phyloP scores from a whole-genome alignment of 371 early-diverging fungal genomes.

The Syncephalis fuscata region DNA sequence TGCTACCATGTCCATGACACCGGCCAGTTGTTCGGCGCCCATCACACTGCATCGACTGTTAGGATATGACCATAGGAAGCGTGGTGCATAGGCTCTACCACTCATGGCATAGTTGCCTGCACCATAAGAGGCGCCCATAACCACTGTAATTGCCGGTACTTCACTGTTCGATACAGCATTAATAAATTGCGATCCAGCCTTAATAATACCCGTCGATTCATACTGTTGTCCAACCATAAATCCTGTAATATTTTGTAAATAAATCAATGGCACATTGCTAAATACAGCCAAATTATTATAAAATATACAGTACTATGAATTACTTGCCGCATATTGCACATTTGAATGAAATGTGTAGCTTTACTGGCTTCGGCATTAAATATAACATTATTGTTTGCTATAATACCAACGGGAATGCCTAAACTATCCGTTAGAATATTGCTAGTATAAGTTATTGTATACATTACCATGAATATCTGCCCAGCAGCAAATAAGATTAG shows the following conservation, averaged over 20 bases:
- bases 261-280: slow-evolving; percentile 44
- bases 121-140: slow-evolving; percentile 62
- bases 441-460: no score
- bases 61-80: slow-evolving; percentile 62
- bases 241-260: slow-evolving; percentile 59
- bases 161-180: slow-evolving; percentile 55
- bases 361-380: slow-evolving; percentile 58
- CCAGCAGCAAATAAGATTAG: slow-evolving; percentile 46
- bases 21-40: slow-evolving; percentile 57
- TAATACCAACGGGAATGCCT: slow-evolving; percentile 50
- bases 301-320: neutral
- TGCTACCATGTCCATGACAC: slow-evolving; percentile 54
- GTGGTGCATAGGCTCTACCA: slow-evolving; percentile 53
- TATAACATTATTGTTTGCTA: slow-evolving; percentile 56
- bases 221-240: slow-evolving; percentile 66
- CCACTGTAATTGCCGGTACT: slow-evolving; percentile 56
- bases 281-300: neutral
- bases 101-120: slow-evolving; percentile 75
- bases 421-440: neutral
- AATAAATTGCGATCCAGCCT: slow-evolving; percentile 57
- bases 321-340: slow-evolving; percentile 46
- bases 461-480: slow-evolving; percentile 33
- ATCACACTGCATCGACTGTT: slow-evolving; percentile 61
- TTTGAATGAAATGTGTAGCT: slow-evolving; percentile 59
- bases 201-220: slow-evolving; percentile 63